phyloP scores from a whole-genome alignment of 176 grass and related monocot genomes.

The Cenchrus purpureus region DNA sequence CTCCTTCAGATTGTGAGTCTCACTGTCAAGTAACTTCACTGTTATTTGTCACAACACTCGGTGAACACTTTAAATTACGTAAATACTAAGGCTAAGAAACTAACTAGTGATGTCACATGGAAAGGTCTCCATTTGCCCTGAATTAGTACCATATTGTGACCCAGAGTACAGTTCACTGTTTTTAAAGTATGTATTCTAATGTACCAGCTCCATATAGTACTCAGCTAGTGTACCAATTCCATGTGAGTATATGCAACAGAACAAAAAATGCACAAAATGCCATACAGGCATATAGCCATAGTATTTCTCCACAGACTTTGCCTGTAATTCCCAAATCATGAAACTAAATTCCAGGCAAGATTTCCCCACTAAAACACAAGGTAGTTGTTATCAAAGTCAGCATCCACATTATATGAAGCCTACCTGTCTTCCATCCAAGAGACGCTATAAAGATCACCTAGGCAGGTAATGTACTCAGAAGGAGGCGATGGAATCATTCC shows the following conservation, averaged over 20 bases:
- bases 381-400: neutral
- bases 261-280: neutral
- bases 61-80: neutral
- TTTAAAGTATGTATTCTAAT: neutral
- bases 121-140: neutral
- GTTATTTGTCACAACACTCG: neutral
- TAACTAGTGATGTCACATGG: neutral
- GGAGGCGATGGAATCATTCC: slow-evolving; percentile 66
- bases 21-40: slow-evolving; percentile 54
- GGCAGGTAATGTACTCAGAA: slow-evolving; percentile 68
- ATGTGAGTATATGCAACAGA: neutral
- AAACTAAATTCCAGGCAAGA: neutral
- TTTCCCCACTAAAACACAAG: neutral
- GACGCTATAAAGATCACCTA: slow-evolving; percentile 90
- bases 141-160: neutral
- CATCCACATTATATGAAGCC: neutral
- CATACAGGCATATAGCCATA: neutral
- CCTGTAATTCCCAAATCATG: neutral
- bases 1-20: slow-evolving; percentile 72
- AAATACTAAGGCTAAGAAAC: slow-evolving; percentile 9
- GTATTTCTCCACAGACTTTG: neutral
- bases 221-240: neutral
- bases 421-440: slow-evolving; percentile 99
- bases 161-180: neutral
- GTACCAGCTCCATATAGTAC: neutral